These are phyloP conservation scores for Candida hungchunana DNA, from an alignment of 805 yeast genomes.

Conservation along the genomic window DNA sequence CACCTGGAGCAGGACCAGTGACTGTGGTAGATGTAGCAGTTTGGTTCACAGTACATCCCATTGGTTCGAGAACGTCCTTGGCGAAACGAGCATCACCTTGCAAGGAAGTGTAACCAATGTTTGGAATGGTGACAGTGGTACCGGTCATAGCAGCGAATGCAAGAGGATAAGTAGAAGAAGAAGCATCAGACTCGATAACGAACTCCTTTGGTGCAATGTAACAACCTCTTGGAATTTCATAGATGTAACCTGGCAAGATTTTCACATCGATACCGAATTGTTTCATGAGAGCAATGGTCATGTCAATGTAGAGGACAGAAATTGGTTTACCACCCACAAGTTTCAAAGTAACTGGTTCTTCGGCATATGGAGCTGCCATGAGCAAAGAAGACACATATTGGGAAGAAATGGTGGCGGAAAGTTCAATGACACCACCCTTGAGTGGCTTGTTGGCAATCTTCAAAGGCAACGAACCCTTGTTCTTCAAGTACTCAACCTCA, in stretches of 20 bases:
- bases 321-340: constrained; percentile 96
- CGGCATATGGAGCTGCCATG: constrained; percentile 97
- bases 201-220: constrained; percentile 81
- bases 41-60: constrained; percentile 92
- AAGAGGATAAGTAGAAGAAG: constrained; percentile 95
- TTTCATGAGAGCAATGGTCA: constrained; percentile 95
- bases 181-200: constrained; percentile 93
- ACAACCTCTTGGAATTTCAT: constrained; percentile 81
- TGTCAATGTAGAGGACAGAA: constrained; percentile 91
- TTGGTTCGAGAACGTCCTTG: constrained; percentile 82
- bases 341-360: constrained; percentile 78
- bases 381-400: constrained; percentile 94
- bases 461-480: constrained; percentile 82
- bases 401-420: constrained; percentile 94
- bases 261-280: constrained; percentile 79
- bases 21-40: constrained; percentile 86
- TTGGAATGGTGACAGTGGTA: constrained; percentile 86
- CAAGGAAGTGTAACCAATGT: constrained; percentile 84
- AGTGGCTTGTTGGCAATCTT: constrained; percentile 68
- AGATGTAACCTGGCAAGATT: constrained; percentile 77
- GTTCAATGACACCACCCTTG: constrained; percentile 86
- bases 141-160: constrained; percentile 98
- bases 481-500: constrained; percentile 62
- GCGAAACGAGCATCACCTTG: constrained; percentile 99
- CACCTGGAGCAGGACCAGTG: constrained; percentile 75